Base-by-base conservation (phyloP, 306 rosid species). In the Potentilla sterilis region DNA sequence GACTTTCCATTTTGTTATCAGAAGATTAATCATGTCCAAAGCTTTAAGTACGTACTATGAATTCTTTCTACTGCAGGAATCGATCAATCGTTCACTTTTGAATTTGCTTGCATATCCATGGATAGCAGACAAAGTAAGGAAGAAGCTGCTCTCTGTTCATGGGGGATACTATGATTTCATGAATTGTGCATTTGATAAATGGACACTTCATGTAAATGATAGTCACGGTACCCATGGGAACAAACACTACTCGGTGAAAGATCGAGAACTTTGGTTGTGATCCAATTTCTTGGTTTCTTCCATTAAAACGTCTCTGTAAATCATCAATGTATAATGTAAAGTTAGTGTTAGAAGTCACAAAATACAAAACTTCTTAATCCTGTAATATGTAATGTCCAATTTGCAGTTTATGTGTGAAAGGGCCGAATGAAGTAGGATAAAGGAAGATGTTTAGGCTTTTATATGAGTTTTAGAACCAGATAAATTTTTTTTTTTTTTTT, bases 91-190 rank as follows among this genome's bases (percentile, higher is more conserved):
- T 74, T 92, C 97, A 35, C 68, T 95, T 65, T 34, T 86, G 84
- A 95, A 95, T 87, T 82, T 95, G 81, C 83, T 86, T 19, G 85
- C 90, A n/a, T 95, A 95, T 77, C 92, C 96, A 1, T 90, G 96
- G 97, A 89, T 95, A 81, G 81, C 89, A 83, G 93, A 92, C 9
- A 85, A 74, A 76, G 93, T 88, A 76, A 85, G 79, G 71, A 84
- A 74, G 75, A 88, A 78, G 61, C 40, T 79, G 76, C 82, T 92
- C 77, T 81, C 80, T 69, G 76, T 95, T 80, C 97, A 90, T 80
- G 97, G 96, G 61, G 97, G 97, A 62, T 74, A 89, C 78, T 95
- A 90, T 80, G 79, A 95, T 85, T 86, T 95, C 81, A 76, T 79
- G 69, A 88, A 77, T 75, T 92, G 97, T 85, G 65, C 92, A 1